Evolutionary conservation across 768 basidiomycete genomes (phyloP), one percentile per base, ranked within the genome.

Genomic region (Panus rudis): DNA sequence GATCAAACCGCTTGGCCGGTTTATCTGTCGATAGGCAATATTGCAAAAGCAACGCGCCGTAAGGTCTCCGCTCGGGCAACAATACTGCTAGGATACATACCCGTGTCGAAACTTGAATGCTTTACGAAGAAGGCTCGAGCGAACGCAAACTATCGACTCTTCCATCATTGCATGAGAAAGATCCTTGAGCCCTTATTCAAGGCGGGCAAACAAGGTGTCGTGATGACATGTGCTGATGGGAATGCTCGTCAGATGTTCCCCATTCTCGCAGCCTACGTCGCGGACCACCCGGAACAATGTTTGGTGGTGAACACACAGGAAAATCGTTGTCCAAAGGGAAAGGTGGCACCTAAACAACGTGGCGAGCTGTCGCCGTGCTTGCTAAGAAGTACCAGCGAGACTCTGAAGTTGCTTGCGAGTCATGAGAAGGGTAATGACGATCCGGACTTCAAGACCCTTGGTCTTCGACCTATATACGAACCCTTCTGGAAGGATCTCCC

Each of bases 21-120:
- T 0, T 63, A 64, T 30, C 34, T 64, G 2, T 57, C 53, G 2
- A 52, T 64, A 23, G 62, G 61, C 2, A 64, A 63, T 45, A 52
- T 64, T 14, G 22, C 30, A 6, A 57, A 53, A 27, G 28, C 27
- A 1, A 26, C 45, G 1, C 51, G 61, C 0, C 49, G 54, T 8
- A 38, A 55, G 34, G 49, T 50, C 3, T 49, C 52, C 0, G 8
- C 20, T 1, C 46, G 39, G 2, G 53, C 52, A 1, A 46, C 24
- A 1, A 37, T 60, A 6, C 50, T 63, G 0, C 16, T 64, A 16
- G 62, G 52, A 1, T 62, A 59, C 37, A 38, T 64, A 8, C 58
- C 62, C 1, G 52, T 56, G 1, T 21, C 51, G n/a, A 61, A 61
- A 28, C 52, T 63, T 4, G 48, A 53, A 11, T 57, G 54, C 48